Base-by-base conservation (phyloP, 148 eudicot genomes). In the Arbutus unedo region DNA sequence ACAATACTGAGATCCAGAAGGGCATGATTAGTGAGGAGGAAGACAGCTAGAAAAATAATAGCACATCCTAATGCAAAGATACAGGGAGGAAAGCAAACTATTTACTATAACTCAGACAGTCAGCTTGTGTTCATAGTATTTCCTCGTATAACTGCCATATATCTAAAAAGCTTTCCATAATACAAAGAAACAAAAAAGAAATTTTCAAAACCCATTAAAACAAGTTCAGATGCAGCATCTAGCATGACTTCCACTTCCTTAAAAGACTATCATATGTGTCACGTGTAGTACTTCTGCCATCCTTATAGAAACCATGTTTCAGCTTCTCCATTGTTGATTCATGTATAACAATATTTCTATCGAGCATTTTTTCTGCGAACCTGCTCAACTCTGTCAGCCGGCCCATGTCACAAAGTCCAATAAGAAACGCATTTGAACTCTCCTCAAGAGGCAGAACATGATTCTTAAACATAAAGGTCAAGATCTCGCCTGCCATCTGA, bases 301-400 rank as follows among this genome's bases (percentile, higher is more conserved):
- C 88, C 86, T 84, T 90, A 79, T 81, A 74, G 55, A 79, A 91
- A 74, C 88, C 87, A 83, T 50, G 85, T 83, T 84, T 89, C 91
- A 93, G 56, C 83, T 88, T 93, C 25, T 25, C 88, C 98, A 92
- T 93, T 8, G 98, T 95, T 38, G 93, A 74, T 79, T 88, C 96
- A 57, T 81, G 76, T 41, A 95, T 91, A 19, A 78, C 79, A 55
- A 92, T 91, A 83, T 90, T 88, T 83, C 83, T 88, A 74, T 91
- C 95, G 55, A 95, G 83, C 88, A 95, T 90, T 49, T 88, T 89
- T 51, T 90, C 84, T 15, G 89, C 91, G 86, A 62, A 90, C 89
- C 92, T 88, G 81, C 85, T 90, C 72, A 91, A 60, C 85, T 93
- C 98, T 9, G 87, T 81, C 76, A 87, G 81, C 82, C 98, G 91